Evolutionary conservation across 2,329 filamentous ascomycete genomes (phyloP).

Genomic region (Phialocephala sp.): DNA sequence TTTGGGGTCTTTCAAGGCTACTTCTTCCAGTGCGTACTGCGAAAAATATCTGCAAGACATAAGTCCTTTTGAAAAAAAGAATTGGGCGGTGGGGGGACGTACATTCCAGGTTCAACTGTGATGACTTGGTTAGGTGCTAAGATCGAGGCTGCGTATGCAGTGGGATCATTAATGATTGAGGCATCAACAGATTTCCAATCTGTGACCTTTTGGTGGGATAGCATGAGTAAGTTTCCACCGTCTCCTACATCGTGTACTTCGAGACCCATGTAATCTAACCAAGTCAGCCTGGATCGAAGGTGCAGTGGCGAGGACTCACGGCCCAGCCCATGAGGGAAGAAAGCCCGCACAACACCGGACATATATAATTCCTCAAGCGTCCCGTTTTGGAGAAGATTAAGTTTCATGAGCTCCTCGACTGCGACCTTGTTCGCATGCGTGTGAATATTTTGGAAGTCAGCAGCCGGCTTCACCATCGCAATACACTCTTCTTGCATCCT

Average conservation of each 20-base stretch:
- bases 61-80: constrained; percentile 1
- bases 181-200: constrained; percentile 27
- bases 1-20: constrained; percentile 63
- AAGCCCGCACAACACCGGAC: constrained; percentile 61
- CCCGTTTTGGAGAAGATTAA: constrained; percentile 75
- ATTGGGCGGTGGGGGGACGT: constrained; percentile 38
- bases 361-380: constrained; percentile 57
- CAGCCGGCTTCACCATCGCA: constrained; percentile 68
- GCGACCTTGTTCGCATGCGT: constrained; percentile 75
- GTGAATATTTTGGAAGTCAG: constrained; percentile 74
- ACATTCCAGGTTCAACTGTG: constrained; percentile 79
- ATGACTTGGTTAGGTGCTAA: constrained; percentile 70
- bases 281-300: constrained; percentile 5
- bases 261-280: constrained; percentile 62
- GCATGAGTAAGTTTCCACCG: constrained; percentile 45
- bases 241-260: constrained; percentile 66
- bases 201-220: constrained; percentile 14
- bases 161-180: constrained; percentile 24
- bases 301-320: constrained; percentile 25
- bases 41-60: constrained; percentile 68
- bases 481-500: constrained; percentile 83
- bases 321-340: constrained; percentile 65
- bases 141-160: constrained; percentile 38
- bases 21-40: constrained; percentile 72
- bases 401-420: constrained; percentile 68